These are phyloP conservation scores for Vanderwaltozyma verrucispora DNA, from an alignment of 805 yeast genomes.

Conservation along the genomic window DNA sequence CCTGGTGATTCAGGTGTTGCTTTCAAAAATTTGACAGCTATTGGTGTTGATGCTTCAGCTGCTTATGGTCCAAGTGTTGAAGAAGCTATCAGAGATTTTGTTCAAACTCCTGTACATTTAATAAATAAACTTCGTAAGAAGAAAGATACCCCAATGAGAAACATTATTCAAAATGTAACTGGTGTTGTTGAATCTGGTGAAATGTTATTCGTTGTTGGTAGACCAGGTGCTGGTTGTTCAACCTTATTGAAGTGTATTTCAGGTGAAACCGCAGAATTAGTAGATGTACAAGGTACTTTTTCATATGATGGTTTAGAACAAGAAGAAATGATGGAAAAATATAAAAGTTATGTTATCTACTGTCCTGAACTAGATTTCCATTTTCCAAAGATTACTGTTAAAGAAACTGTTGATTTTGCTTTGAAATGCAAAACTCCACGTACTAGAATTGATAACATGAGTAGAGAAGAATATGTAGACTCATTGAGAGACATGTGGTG, in stretches of 20 bases:
- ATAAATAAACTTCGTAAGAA: conserved; percentile 21
- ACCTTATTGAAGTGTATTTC: conserved; percentile 38
- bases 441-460: conserved; percentile 34
- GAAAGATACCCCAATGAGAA: conserved; percentile 26
- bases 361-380: conserved; percentile 42
- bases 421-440: conserved; percentile 40
- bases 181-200: conserved; percentile 41
- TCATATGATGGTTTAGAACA: conserved; percentile 42
- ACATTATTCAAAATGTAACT: conserved; percentile 33
- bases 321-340: conserved; percentile 36
- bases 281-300: conserved; percentile 31
- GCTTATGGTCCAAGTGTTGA: conserved; percentile 39
- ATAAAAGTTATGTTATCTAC: conserved; percentile 41
- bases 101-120: conserved; percentile 21
- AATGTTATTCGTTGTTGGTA: conserved; percentile 43
- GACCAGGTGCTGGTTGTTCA: conserved; percentile 60
- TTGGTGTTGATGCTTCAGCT: conserved; percentile 44
- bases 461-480: conserved; percentile 38
- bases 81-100: conserved; percentile 31
- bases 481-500: conserved; percentile 41
- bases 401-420: conserved; percentile 42
- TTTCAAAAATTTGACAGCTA: conserved; percentile 34
- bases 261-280: conserved; percentile 35
- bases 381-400: conserved; percentile 42
- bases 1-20: conserved; percentile 43